Percentiles rank a stretch among this genome's conserved stretches.
Conservation (phyloP, 1,284 basidiomycete species). For the Cryptococcus depauperatus region DNA sequence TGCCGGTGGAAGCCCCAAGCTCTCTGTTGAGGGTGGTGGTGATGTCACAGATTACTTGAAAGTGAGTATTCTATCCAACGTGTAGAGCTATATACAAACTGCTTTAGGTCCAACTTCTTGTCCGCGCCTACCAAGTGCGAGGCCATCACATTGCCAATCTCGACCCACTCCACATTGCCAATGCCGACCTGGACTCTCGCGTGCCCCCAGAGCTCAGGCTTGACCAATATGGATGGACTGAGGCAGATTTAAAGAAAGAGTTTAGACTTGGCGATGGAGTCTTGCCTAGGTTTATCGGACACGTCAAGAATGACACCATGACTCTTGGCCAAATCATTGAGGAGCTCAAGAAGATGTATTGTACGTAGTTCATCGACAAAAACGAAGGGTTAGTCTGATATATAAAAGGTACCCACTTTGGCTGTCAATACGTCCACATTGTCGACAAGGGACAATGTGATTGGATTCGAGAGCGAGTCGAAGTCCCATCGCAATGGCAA, state of each 20-base stretch:
- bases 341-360: constrained; percentile 88
- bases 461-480: constrained; percentile 96
- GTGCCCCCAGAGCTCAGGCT: constrained; percentile 81
- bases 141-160: constrained; percentile 94
- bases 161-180: constrained; percentile 87
- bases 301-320: constrained; percentile 64
- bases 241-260: constrained; percentile 87
- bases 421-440: constrained; percentile 97
- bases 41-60: constrained; percentile 92
- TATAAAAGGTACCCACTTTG: constrained; percentile 71
- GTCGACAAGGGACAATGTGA: constrained; percentile 98
- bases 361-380: constrained; percentile 50
- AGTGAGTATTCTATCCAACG: constrained; percentile 48
- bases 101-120: constrained; percentile 79
- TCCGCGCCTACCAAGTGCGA: constrained; percentile 96
- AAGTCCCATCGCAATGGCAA: constrained; percentile 96
- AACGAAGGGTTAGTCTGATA: constrained; percentile 1
- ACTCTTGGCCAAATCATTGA: constrained; percentile 87
- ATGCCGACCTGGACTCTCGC: constrained; percentile 70
- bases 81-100: neutral
- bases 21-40: constrained; percentile 56
- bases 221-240: constrained; percentile 88
- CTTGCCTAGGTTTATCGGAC: constrained; percentile 75
- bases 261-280: constrained; percentile 93
- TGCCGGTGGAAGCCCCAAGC: constrained; percentile 70